These are phyloP conservation scores for Protea cynaroides DNA, from an alignment of 164 flowering plant species.

Conservation along the genomic window DNA sequence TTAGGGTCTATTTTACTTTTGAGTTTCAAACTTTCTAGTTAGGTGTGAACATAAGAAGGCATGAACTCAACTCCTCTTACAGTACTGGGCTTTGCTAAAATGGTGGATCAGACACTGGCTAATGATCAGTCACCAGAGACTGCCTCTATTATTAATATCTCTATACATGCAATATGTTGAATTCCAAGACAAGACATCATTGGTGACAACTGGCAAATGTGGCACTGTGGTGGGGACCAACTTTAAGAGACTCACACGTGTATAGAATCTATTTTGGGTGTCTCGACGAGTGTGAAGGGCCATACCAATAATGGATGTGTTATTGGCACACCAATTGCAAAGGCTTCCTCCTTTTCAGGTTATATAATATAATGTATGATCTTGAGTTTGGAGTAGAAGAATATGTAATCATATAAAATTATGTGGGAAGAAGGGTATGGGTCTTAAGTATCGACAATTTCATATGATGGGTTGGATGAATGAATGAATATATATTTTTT, in stretches of 20 bases:
- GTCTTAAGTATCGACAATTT: background rate
- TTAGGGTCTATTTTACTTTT: too few species aligned
- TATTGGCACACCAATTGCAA: background rate
- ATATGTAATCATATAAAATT: background rate
- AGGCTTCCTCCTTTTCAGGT: background rate
- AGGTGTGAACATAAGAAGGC: too few species aligned
- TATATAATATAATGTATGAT: background rate
- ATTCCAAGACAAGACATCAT: background rate
- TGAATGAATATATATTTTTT: background rate
- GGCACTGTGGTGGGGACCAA: constrained; percentile 2
- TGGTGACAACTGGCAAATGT: background rate
- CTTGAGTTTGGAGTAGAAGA: too few species aligned
- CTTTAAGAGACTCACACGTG: background rate
- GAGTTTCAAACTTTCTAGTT: too few species aligned
- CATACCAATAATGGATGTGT: background rate
- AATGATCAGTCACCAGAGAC: background rate
- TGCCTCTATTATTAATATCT: background rate
- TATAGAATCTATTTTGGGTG: background rate
- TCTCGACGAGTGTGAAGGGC: background rate
- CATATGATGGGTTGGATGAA: background rate
- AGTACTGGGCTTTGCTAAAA: too few species aligned
- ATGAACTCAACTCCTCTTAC: too few species aligned
- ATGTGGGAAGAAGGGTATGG: background rate
- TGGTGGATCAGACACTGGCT: background rate
- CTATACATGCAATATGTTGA: background rate